Base-by-base conservation (phyloP, 108 stramenopile genomes). In the Schizochytrium sp. region DNA sequence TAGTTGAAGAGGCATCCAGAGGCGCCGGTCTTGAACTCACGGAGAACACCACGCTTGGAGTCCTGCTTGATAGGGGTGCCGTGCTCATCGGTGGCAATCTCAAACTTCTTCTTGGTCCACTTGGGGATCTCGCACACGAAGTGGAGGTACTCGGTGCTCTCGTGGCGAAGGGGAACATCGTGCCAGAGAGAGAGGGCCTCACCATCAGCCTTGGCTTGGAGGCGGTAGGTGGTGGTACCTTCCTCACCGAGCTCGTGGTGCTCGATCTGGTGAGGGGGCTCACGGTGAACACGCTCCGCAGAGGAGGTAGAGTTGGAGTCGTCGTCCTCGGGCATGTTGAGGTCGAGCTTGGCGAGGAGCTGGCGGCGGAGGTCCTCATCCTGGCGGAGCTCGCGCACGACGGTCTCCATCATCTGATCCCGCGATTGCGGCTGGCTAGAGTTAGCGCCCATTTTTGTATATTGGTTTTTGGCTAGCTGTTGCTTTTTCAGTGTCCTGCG, bases 1-100 rank as follows among this genome's bases (percentile, higher is more conserved):
- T 99, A 99, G 96, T 99, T 99, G 95, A 99, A 99, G 93, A 96
- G 97, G 61, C 97, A 96, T 61, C 97, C 98, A 57, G 97, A 97
- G 91, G 97, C 97, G 64, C 95, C 94, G 92, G 97, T 96, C 8
- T 49, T 56, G 87, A 92, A 92, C 76, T 97, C 97, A 72, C 98
- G 96, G 42, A 97, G 96, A 57, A 94, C 88, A 53, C 97, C 98
- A 72, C 97, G 98, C 93, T 97, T 98, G 56, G 91, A 92, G 93
- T 98, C 98, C 90, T 98, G 98, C 91, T 98, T 98, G 94, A 98
- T 98, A 44, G 97, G 97, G 90, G 96, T 98, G 57, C 96, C 96
- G 53, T 94, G 94, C 92, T 98, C 98, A 88, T 95, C 95, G 57
- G 98, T 98, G 72, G 97, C 96, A 89, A 98, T 97, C 90, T 98